Evolutionary conservation across 208 protist species (phyloP).

Genomic region (Leishmania aethiopica): DNA sequence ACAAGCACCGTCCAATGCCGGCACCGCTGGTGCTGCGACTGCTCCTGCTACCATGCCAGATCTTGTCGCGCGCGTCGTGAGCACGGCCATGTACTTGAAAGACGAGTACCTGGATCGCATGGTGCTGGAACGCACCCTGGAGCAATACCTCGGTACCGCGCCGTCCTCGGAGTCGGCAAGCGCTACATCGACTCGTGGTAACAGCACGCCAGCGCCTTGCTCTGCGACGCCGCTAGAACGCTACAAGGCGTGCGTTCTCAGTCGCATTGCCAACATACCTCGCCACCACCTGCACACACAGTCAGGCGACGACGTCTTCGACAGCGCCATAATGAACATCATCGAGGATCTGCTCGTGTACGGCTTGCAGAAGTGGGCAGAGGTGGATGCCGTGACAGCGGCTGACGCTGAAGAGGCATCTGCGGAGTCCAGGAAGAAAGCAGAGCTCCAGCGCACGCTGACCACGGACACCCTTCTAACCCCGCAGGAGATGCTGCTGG

Average conservation of each 20-base stretch:
- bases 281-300: constrained; percentile 63
- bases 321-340: constrained; percentile 74
- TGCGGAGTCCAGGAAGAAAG: constrained; percentile 15
- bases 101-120: constrained; percentile 90
- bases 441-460: constrained; percentile 9
- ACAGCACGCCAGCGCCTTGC: background rate
- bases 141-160: constrained; percentile 21
- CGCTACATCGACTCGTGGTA: background rate
- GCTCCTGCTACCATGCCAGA: constrained; percentile 41
- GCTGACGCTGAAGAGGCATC: constrained; percentile 7
- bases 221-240: constrained; percentile 10
- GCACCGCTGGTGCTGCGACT: background rate
- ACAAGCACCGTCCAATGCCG: background rate
- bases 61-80: constrained; percentile 69
- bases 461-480: constrained; percentile 38
- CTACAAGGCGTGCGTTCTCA: constrained; percentile 35
- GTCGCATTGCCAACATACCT: constrained; percentile 27
- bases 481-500: constrained; percentile 58
- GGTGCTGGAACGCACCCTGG: constrained; percentile 59
- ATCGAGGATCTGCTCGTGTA: constrained; percentile 64
- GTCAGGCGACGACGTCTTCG: constrained; percentile 64
- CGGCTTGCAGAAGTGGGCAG: constrained; percentile 36
- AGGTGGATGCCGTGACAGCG: constrained; percentile 4
- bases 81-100: constrained; percentile 70
- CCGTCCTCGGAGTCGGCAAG: background rate